phyloP scores from a whole-genome alignment of 2,329 filamentous ascomycete species.

The Aspergillus floridensis region DNA sequence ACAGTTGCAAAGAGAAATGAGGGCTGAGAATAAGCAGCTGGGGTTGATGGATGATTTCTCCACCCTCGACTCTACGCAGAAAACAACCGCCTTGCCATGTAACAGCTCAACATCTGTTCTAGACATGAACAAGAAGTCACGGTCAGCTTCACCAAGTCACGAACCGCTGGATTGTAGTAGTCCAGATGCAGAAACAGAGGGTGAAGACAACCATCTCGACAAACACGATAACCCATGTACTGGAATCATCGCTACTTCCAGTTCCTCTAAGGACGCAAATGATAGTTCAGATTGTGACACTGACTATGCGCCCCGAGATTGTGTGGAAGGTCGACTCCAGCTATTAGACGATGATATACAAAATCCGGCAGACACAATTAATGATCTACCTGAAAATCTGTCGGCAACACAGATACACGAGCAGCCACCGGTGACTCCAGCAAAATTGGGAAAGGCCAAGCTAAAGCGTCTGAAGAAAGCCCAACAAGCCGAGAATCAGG shows the following conservation, averaged over 20 bases:
- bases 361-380: conserved; percentile 10
- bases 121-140: not conserved
- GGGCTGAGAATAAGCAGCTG: conserved; percentile 65
- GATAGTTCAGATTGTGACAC: conserved; percentile 16
- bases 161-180: not conserved
- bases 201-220: not conserved
- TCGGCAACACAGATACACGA: conserved; percentile 22
- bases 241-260: not conserved
- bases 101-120: not conserved
- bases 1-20: conserved; percentile 77
- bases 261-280: not conserved
- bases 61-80: not conserved
- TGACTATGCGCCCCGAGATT: conserved; percentile 45
- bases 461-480: conserved; percentile 52
- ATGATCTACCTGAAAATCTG: conserved; percentile 17
- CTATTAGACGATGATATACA: conserved; percentile 14
- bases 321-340: conserved; percentile 40
- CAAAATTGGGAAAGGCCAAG: conserved; percentile 53
- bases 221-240: not conserved
- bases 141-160: not conserved
- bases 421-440: conserved; percentile 13
- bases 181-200: not conserved
- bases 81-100: not conserved
- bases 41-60: conserved; percentile 18
- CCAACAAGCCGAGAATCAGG: conserved; percentile 24